Percentiles rank a stretch among this genome's conserved stretches.
Conservation (phyloP, 805 yeast species). For the Lipomyces kockii region DNA sequence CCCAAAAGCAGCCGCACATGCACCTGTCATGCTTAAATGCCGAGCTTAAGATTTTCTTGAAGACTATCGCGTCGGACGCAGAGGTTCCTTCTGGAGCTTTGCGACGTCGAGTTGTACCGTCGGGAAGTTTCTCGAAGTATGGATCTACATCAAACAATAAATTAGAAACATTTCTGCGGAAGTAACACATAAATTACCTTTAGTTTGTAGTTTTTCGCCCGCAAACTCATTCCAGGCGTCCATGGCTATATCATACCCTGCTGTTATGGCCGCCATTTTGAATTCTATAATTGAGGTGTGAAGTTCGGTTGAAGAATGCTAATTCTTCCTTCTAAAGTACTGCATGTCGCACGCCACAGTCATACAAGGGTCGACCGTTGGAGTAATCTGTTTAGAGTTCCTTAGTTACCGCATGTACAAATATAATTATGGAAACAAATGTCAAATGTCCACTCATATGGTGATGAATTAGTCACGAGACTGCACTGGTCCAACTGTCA, state of each 20-base stretch:
- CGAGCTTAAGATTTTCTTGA: slow-evolving; percentile 72
- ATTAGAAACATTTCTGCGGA: neutral
- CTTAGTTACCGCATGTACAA: too few species aligned
- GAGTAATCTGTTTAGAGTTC: too few species aligned
- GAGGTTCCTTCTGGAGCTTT: slow-evolving; percentile 63
- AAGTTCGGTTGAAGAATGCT: neutral
- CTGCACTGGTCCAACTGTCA: too few species aligned
- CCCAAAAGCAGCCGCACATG: slow-evolving; percentile 72
- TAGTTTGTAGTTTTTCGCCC: slow-evolving; percentile 64
- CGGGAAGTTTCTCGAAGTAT: slow-evolving; percentile 54
- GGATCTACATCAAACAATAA: neutral
- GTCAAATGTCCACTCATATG: too few species aligned
- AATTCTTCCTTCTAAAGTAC: neutral
- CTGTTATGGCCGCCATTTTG: slow-evolving; percentile 45
- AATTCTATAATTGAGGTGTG: neutral
- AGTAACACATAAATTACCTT: slow-evolving; percentile 40
- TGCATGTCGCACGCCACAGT: neutral
- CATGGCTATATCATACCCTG: slow-evolving; percentile 59
- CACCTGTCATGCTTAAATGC: slow-evolving; percentile 92
- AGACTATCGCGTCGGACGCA: slow-evolving; percentile 63
- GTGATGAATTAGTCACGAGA: too few species aligned
- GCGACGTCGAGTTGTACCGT: slow-evolving; percentile 61
- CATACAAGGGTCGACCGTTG: too few species aligned
- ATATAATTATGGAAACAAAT: too few species aligned
- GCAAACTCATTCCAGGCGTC: slow-evolving; percentile 70